A percentile compares a stretch with the other conserved stretches of the same genome.
Conservation (phyloP, 2,329 filamentous ascomycete genomes). For the Tolypocladium amazonense region DNA sequence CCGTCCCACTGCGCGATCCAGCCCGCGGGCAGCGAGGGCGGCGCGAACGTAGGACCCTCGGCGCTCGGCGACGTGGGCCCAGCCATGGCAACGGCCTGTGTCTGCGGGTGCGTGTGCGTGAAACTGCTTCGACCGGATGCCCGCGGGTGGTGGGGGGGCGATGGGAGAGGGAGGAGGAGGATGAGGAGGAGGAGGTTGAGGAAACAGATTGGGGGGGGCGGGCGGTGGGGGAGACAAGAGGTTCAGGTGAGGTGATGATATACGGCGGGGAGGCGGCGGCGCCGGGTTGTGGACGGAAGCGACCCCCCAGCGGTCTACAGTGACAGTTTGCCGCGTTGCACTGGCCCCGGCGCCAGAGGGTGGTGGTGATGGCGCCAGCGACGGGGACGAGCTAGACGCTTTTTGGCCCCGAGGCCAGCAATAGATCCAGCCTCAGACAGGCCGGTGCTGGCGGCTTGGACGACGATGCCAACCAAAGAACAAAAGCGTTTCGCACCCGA, state of each 20-base stretch:
- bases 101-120: slow-evolving; percentile 2
- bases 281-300: background rate
- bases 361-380: background rate
- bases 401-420: background rate
- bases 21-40: slow-evolving; percentile 50
- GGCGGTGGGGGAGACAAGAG: background rate
- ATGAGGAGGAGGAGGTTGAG: background rate
- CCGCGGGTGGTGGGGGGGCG: background rate
- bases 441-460: background rate
- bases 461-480: background rate
- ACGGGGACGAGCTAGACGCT: background rate
- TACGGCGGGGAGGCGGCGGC: background rate
- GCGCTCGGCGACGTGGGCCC: slow-evolving; percentile 47
- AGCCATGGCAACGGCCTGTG: slow-evolving; percentile 31
- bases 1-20: slow-evolving; percentile 65
- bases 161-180: background rate
- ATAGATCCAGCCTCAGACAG: background rate
- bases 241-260: background rate
- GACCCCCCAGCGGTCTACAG: background rate
- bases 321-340: background rate
- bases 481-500: background rate
- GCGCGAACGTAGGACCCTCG: slow-evolving; percentile 48
- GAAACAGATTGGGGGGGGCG: background rate
- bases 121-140: background rate
- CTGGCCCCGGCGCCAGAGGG: background rate